Conservation (phyloP, 768 basidiomycete species). For the Candolleomyces efflorescens region DNA sequence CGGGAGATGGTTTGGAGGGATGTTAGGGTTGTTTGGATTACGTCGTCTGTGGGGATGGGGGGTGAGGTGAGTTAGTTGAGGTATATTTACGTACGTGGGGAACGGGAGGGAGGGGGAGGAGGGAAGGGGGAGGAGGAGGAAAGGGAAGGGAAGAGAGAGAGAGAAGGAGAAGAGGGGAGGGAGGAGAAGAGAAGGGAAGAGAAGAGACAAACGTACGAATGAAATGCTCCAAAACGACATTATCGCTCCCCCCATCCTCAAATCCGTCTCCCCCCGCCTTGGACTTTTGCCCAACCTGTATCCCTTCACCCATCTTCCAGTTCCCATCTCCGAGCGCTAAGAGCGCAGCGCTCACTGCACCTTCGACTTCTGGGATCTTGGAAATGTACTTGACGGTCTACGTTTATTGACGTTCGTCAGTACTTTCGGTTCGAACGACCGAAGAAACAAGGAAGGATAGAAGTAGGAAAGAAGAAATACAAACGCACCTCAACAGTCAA, state of each 20-base stretch:
- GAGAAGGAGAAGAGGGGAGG: neutral
- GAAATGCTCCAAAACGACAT: slow-evolving; percentile 62
- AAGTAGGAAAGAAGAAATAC: neutral
- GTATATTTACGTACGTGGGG: too few relatives aligned
- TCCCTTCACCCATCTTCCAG: slow-evolving; percentile 91
- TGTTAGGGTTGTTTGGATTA: slow-evolving; percentile 59
- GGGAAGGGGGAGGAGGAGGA: too few relatives aligned
- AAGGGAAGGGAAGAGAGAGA: too few relatives aligned
- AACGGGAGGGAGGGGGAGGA: too few relatives aligned
- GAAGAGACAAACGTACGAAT: slow-evolving; percentile 53
- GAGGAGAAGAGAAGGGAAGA: neutral
- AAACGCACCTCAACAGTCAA: slow-evolving; percentile 41
- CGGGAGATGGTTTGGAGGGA: slow-evolving; percentile 64
- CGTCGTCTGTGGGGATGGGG: slow-evolving; percentile 48
- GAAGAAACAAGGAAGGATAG: too few relatives aligned
- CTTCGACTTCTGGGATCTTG: slow-evolving; percentile 63
- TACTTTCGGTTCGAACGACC: neutral
- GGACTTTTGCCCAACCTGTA: slow-evolving; percentile 42
- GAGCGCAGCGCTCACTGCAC: slow-evolving; percentile 62
- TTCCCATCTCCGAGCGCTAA: slow-evolving; percentile 79
- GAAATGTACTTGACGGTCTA: slow-evolving; percentile 70
- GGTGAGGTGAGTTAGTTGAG: too few relatives aligned
- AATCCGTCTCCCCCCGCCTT: slow-evolving; percentile 27
- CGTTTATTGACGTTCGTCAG: neutral
- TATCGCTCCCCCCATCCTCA: slow-evolving; percentile 53